These are phyloP conservation scores for Candida mesenterica DNA, from an alignment of 1,139 yeast species.

Conservation along the genomic window DNA sequence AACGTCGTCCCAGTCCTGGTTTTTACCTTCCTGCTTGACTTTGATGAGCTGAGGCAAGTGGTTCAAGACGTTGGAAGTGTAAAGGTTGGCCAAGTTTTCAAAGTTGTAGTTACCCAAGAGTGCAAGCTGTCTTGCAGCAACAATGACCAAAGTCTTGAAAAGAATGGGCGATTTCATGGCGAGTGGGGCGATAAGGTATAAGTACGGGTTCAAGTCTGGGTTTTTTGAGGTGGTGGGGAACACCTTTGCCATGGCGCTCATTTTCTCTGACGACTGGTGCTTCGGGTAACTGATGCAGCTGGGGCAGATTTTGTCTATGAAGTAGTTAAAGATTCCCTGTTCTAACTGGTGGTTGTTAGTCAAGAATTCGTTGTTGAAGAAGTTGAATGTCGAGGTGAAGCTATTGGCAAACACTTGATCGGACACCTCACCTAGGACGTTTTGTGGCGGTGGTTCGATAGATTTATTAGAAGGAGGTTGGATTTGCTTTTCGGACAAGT, in stretches of 20 bases:
- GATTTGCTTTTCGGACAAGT: constrained; percentile 1
- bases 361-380: constrained; percentile 9
- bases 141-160: constrained; percentile 31
- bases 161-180: constrained; percentile 28
- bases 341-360: constrained; percentile 16
- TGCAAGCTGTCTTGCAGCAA: constrained; percentile 33
- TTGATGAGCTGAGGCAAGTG: constrained; percentile 28
- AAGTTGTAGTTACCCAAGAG: constrained; percentile 26
- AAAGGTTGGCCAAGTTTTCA: constrained; percentile 21
- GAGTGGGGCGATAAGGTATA: constrained; percentile 32
- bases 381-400: constrained; percentile 8
- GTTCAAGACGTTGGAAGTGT: constrained; percentile 23
- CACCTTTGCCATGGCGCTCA: constrained; percentile 1
- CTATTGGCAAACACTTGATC: constrained; percentile 7
- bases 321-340: constrained; percentile 23
- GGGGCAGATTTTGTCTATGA: constrained; percentile 32
- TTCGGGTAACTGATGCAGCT: constrained; percentile 31
- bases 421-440: constrained; percentile 2
- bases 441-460: background rate
- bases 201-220: constrained; percentile 33
- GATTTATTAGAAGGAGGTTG: background rate
- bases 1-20: constrained; percentile 35
- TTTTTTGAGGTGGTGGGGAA: constrained; percentile 10
- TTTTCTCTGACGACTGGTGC: constrained; percentile 1
- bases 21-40: constrained; percentile 17